These are phyloP conservation scores for Jatropha curcas DNA, from an alignment of 345 rosid species.

Conservation along the genomic window DNA sequence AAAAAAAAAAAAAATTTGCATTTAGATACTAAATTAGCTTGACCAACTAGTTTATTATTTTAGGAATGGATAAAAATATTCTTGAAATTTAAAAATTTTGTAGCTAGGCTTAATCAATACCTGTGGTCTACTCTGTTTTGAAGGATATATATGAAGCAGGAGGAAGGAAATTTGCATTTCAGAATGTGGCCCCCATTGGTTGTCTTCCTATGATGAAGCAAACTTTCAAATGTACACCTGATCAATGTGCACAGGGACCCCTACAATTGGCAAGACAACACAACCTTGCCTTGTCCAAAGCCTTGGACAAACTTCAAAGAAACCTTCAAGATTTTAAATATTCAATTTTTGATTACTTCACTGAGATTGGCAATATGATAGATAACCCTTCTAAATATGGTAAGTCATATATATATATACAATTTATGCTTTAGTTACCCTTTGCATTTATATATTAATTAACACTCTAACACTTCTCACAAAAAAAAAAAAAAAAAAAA, in stretches of 20 bases:
- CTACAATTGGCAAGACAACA: neutral
- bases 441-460: no score
- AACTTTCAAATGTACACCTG: neutral
- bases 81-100: no score
- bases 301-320: neutral
- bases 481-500: no score
- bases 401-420: neutral
- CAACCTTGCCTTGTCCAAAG: neutral
- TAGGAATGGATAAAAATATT: no score
- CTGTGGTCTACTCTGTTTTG: neutral
- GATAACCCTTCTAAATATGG: neutral
- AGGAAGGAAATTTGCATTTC: neutral
- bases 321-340: neutral
- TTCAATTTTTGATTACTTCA: neutral
- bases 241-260: neutral
- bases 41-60: no score
- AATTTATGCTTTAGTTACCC: neutral
- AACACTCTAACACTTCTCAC: no score
- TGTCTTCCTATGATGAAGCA: neutral
- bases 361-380: slow-evolving; percentile 1
- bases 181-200: neutral
- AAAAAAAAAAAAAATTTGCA: no score
- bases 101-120: no score
- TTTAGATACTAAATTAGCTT: no score
- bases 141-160: neutral